Conservation (phyloP, 192 early-diverging fungal genomes). For the Neocallimastix lanati region DNA sequence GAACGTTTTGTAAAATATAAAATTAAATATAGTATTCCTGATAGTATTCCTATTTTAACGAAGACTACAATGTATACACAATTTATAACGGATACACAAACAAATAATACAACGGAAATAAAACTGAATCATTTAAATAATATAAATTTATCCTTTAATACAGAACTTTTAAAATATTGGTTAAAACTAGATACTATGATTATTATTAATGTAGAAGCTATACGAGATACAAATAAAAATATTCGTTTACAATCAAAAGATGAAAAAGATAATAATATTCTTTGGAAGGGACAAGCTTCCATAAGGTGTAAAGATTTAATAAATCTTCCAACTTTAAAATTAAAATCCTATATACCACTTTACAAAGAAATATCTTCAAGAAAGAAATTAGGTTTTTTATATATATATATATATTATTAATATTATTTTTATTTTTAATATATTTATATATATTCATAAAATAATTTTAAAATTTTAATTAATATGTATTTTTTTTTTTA, state of each 20-base stretch:
- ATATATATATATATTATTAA: too few relatives aligned
- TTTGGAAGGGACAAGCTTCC: neutral
- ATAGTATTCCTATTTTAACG: neutral
- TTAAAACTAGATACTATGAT: neutral
- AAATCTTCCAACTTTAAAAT: neutral
- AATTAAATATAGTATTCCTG: neutral
- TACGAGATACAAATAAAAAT: neutral
- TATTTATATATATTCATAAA: too few relatives aligned
- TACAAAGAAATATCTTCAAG: neutral
- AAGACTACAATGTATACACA: neutral
- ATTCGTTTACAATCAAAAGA: neutral
- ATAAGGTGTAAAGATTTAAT: neutral
- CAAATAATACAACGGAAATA: neutral
- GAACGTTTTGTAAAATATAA: neutral
- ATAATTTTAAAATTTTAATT: too few relatives aligned
- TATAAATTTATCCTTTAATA: neutral
- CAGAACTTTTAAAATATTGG: neutral
- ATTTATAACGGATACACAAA: neutral
- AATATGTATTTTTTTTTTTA: too few relatives aligned
- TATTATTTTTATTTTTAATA: too few relatives aligned
- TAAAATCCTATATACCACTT: neutral
- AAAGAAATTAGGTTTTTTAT: neutral
- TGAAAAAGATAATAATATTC: neutral
- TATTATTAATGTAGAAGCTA: neutral
- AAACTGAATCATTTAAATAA: neutral